These are phyloP conservation scores for Talaromyces rugulosus DNA, from an alignment of 2,329 filamentous ascomycete species.

Conservation along the genomic window DNA sequence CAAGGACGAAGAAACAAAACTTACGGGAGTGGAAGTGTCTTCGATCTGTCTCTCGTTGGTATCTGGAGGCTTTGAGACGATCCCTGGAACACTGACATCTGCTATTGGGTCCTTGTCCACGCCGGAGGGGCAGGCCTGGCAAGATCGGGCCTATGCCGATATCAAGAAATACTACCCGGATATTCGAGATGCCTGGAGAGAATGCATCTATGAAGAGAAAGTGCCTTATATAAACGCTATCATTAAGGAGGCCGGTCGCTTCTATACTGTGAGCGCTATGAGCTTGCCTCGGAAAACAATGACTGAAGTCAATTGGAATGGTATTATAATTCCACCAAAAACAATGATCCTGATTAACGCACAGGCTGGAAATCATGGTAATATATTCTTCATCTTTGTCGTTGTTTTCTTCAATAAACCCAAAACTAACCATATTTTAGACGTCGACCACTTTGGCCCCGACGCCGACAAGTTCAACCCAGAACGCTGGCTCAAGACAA, in stretches of 20 bases:
- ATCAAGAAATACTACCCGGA: slow-evolving; percentile 63
- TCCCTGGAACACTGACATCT: slow-evolving; percentile 64
- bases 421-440: slow-evolving; percentile 26
- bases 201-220: slow-evolving; percentile 64
- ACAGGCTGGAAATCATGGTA: slow-evolving; percentile 61
- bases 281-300: slow-evolving; percentile 65
- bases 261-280: slow-evolving; percentile 71
- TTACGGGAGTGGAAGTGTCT: slow-evolving; percentile 65
- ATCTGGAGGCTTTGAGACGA: slow-evolving; percentile 70
- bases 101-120: slow-evolving; percentile 6
- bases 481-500: slow-evolving; percentile 58
- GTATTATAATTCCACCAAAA: slow-evolving; percentile 62
- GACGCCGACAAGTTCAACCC: slow-evolving; percentile 57
- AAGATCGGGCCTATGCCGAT: slow-evolving; percentile 61
- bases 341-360: slow-evolving; percentile 75
- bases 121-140: slow-evolving; percentile 25
- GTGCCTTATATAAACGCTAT: slow-evolving; percentile 68
- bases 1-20: slow-evolving; percentile 60
- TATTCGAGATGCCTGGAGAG: slow-evolving; percentile 46
- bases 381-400: background rate
- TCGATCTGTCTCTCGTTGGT: slow-evolving; percentile 74
- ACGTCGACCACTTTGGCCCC: slow-evolving; percentile 57
- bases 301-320: slow-evolving; percentile 63
- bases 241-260: slow-evolving; percentile 69
- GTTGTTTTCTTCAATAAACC: too few relatives aligned